Evolutionary conservation across 768 basidiomycete species (phyloP), one percentile per base, ranked within the genome.

Genomic region (Glaciozyma antarctica): DNA sequence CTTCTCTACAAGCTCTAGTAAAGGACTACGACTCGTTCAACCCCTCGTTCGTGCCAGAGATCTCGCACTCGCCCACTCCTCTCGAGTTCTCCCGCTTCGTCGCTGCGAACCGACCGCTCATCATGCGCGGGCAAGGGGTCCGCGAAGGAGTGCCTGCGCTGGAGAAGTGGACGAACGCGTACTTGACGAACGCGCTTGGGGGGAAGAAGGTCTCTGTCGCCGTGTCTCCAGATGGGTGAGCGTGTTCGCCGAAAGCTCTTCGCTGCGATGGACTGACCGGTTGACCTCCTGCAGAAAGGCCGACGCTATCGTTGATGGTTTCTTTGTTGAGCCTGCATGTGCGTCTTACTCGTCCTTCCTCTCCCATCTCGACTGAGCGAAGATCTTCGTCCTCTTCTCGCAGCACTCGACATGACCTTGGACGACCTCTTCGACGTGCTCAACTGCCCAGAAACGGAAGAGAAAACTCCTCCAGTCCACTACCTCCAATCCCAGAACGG

Each of bases 401-500:
- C 62, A 69, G 68, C 38, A 34, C 58, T 58, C 13, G 30, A 52
- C 1, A 59, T 70, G 61, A 9, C 63, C 8, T 12, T 70, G 12
- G 15, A 48, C 9, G 19, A 32, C 5, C 62, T 70, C 7, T 21
- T 70, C 4, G 17, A 9, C 2, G 21, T 10, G 0, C 49, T 70
- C 13, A 26, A 44, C 26, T 57, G 26, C 8, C 52, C 63, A 26
- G 24, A 61, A 6, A 38, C 32, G 5, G 47, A 34, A 17, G 3
- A 22, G 10, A 41, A 17, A 24, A 9, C 58, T 48, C 58, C 47
- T 30, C 30, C 81, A 51, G 81, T 86, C 21, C 77, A 80, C 68
- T 94, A 94, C 75, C 80, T 95, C 5, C 92, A 95, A 75, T 88
- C 87, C 6, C 91, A 95, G 75, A 90, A 94, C 74, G 92, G 92